phyloP scores from a whole-genome alignment of 495 filamentous ascomycete species.

The Staphylotrichum longicolle region DNA sequence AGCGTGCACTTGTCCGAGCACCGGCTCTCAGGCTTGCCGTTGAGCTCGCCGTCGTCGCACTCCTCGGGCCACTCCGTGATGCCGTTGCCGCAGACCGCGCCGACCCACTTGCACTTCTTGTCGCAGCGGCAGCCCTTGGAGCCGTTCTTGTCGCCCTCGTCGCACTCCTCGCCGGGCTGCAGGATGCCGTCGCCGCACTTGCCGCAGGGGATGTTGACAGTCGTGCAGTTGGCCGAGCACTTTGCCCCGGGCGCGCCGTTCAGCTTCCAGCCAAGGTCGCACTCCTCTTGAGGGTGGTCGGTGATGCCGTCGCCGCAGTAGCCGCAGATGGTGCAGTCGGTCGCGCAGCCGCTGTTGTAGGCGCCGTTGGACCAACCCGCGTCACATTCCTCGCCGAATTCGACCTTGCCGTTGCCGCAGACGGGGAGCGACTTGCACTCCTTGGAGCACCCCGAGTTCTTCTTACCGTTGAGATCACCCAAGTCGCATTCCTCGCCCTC shows the following conservation, averaged over 20 bases:
- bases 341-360: slow-evolving; percentile 24
- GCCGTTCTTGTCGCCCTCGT: slow-evolving; percentile 23
- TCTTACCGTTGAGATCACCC: slow-evolving; percentile 19
- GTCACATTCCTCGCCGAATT: slow-evolving; percentile 26
- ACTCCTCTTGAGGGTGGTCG: slow-evolving; percentile 20
- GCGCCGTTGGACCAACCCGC: slow-evolving; percentile 22
- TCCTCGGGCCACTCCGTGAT: slow-evolving; percentile 25
- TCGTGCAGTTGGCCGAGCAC: slow-evolving; percentile 24
- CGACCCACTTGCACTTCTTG: slow-evolving; percentile 19
- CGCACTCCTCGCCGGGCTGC: slow-evolving; percentile 26
- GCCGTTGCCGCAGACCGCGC: slow-evolving; percentile 22
- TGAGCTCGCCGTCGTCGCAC: slow-evolving; percentile 27
- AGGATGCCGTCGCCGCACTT: slow-evolving; percentile 24
- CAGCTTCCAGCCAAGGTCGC: slow-evolving; percentile 24
- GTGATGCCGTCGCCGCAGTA: slow-evolving; percentile 28
- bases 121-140: slow-evolving; percentile 13
- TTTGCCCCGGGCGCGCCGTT: slow-evolving; percentile 22
- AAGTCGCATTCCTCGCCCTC: slow-evolving; percentile 21
- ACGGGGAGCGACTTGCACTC: slow-evolving; percentile 19
- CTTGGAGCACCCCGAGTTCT: slow-evolving; percentile 15
- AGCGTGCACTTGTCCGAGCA: slow-evolving; percentile 19
- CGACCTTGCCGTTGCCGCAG: slow-evolving; percentile 23
- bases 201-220: slow-evolving; percentile 11
- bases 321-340: slow-evolving; percentile 24
- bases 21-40: slow-evolving; percentile 17